phyloP scores from a whole-genome alignment of 352 stramenopile genomes.

The Phytophthora niederhauseri region DNA sequence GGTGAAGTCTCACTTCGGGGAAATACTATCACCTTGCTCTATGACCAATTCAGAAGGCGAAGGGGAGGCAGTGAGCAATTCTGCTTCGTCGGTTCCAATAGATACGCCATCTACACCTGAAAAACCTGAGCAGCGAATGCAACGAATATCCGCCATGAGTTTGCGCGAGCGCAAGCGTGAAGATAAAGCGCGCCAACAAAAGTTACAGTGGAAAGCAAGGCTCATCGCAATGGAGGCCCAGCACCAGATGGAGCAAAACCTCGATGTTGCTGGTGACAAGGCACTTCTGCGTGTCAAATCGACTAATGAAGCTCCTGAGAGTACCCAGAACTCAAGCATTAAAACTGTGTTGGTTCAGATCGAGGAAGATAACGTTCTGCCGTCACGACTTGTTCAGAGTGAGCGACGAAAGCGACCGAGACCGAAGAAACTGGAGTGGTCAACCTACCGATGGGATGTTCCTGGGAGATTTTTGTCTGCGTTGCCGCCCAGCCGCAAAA shows the following conservation, averaged over 20 bases:
- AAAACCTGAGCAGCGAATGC: conserved; percentile 28
- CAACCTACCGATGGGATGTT: conserved; percentile 29
- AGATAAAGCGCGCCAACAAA: conserved; percentile 28
- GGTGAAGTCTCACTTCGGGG: conserved; percentile 58
- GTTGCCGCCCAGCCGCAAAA: conserved; percentile 22
- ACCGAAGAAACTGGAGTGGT: conserved; percentile 31
- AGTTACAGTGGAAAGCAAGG: conserved; percentile 51
- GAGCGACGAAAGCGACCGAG: conserved; percentile 31
- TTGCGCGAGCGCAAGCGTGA: conserved; percentile 34
- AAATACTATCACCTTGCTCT: conserved; percentile 46
- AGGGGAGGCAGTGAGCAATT: not conserved
- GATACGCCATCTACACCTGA: conserved; percentile 1
- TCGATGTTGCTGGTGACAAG: not conserved
- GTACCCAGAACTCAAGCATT: not conserved
- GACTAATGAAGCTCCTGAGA: not conserved
- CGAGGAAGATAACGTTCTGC: conserved; percentile 32
- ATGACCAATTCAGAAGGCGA: conserved; percentile 6
- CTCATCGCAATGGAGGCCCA: conserved; percentile 65
- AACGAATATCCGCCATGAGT: conserved; percentile 28
- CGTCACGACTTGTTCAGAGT: conserved; percentile 47
- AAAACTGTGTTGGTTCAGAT: conserved; percentile 29
- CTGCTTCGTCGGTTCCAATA: not conserved
- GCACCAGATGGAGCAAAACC: conserved; percentile 41
- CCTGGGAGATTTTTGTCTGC: conserved; percentile 19
- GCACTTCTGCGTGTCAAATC: not conserved